A percentile compares a stretch with the other conserved stretches of the same genome.
Evolutionary conservation across 176 grass and related monocot genomes (phyloP).

Genomic region (Ananas comosus): DNA sequence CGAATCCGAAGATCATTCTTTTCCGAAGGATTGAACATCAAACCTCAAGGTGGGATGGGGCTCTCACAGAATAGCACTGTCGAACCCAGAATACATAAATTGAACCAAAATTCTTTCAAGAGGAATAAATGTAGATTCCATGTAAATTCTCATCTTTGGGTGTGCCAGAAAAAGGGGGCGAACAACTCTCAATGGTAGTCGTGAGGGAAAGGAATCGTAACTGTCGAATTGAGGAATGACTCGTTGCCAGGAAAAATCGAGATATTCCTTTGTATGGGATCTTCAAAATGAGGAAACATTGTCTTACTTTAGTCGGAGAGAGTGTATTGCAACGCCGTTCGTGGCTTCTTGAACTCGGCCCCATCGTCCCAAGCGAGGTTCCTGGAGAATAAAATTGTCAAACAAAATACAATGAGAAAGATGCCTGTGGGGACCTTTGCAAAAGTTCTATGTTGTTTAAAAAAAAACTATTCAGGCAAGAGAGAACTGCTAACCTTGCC

Average conservation of each 20-base stretch:
- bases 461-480: neutral
- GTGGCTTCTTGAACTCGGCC: slow-evolving; percentile 34
- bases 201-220: too few relatives aligned
- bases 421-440: neutral
- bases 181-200: too few relatives aligned
- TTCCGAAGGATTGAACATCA: too few relatives aligned
- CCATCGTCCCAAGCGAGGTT: slow-evolving; percentile 77
- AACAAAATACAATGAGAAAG: neutral
- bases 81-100: too few relatives aligned
- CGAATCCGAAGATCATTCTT: too few relatives aligned
- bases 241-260: neutral
- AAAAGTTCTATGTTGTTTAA: neutral
- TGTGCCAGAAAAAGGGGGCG: too few relatives aligned
- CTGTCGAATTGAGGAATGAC: neutral
- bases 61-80: too few relatives aligned
- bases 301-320: slow-evolving; percentile 49
- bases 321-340: slow-evolving; percentile 65
- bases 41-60: too few relatives aligned
- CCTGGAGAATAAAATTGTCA: slow-evolving; percentile 33
- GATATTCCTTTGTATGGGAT: neutral
- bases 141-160: too few relatives aligned
- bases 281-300: neutral
- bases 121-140: too few relatives aligned
- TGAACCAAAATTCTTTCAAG: too few relatives aligned
- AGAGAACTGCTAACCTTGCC: slow-evolving; percentile 43